phyloP scores from a whole-genome alignment of 1,284 basidiomycete species.

The Retiboletus fuscus region DNA sequence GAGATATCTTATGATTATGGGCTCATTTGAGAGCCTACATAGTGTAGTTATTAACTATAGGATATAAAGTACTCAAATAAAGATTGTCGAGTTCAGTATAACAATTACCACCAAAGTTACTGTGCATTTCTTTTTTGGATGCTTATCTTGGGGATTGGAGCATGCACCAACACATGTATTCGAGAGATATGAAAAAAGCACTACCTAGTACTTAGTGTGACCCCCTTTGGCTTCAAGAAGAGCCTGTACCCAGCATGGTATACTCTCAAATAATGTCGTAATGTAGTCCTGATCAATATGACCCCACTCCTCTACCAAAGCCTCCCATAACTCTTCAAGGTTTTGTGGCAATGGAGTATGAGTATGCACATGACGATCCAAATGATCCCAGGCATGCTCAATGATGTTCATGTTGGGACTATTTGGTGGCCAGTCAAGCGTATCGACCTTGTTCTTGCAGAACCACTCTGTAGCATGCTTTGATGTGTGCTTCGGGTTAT shows the following conservation, averaged over 20 bases:
- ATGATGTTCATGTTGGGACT: slow-evolving; percentile 17
- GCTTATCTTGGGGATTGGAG: not conserved
- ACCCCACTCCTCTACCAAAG: slow-evolving; percentile 11
- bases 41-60: not conserved
- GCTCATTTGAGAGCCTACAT: not conserved
- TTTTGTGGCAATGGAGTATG: not conserved
- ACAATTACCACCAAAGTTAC: not conserved
- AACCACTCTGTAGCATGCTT: not conserved
- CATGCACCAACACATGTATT: not conserved
- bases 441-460: not conserved
- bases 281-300: not conserved
- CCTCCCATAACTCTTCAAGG: not conserved
- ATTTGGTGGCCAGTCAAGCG: slow-evolving; percentile 6
- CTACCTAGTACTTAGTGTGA: too few species aligned
- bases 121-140: slow-evolving; percentile 10
- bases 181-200: too few species aligned
- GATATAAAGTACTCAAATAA: not conserved
- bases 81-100: not conserved
- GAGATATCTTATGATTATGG: slow-evolving; percentile 1
- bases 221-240: slow-evolving; percentile 1
- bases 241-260: not conserved
- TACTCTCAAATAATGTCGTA: slow-evolving; percentile 8
- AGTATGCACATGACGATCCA: slow-evolving; percentile 1
- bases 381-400: slow-evolving; percentile 2
- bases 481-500: not conserved